Evolutionary conservation across 2,329 filamentous ascomycete genomes (phyloP).

Genomic region (Thielaviopsis euricoi): DNA sequence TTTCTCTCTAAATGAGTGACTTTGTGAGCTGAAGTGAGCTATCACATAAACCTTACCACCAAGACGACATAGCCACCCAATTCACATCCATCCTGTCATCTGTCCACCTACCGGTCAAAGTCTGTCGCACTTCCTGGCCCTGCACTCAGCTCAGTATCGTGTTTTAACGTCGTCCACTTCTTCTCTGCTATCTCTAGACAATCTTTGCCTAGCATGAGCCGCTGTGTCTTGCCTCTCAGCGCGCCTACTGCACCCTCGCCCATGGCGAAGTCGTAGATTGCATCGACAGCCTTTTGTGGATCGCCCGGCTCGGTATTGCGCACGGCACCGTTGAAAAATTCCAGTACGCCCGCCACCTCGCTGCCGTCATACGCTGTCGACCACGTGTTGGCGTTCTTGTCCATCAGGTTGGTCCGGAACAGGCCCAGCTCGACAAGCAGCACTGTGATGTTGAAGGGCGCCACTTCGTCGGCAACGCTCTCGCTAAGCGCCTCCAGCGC

Average conservation of each 20-base stretch:
- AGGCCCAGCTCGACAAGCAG: conserved; percentile 32
- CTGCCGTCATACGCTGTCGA: conserved; percentile 18
- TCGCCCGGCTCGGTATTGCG: conserved; percentile 24
- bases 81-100: too few relatives aligned
- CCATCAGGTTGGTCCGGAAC: conserved; percentile 34
- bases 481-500: conserved; percentile 29
- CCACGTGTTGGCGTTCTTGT: conserved; percentile 12
- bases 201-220: conserved; percentile 22
- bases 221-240: conserved; percentile 18
- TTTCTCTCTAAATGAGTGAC: too few relatives aligned
- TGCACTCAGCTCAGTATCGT: neutral
- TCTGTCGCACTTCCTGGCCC: neutral
- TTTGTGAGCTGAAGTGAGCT: too few relatives aligned
- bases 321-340: conserved; percentile 15
- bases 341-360: conserved; percentile 15
- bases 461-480: conserved; percentile 26
- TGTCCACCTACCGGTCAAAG: neutral
- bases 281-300: conserved; percentile 21
- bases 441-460: conserved; percentile 27
- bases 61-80: too few relatives aligned
- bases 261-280: conserved; percentile 23
- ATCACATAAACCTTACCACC: too few relatives aligned
- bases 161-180: conserved; percentile 15
- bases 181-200: conserved; percentile 16
- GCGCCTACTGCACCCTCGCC: conserved; percentile 15